Evolutionary conservation across 352 stramenopile genomes (phyloP).

Genomic region (Globisporangium spinosum): DNA sequence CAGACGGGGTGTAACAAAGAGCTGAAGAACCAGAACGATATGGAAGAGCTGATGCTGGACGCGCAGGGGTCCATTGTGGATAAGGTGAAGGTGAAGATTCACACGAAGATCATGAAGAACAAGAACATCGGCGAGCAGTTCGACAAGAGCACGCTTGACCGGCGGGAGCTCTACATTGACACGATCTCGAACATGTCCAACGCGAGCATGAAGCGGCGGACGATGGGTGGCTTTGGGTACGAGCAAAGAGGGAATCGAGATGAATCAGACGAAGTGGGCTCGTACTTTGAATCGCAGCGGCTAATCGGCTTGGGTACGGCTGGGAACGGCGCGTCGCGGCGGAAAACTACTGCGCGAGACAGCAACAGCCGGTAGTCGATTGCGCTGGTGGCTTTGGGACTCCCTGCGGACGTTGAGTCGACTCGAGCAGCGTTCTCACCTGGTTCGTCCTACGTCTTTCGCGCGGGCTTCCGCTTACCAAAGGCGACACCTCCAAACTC

Average conservation of each 20-base stretch:
- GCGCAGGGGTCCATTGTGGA: constrained; percentile 57
- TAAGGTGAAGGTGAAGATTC: constrained; percentile 70
- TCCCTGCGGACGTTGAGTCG: constrained; percentile 28
- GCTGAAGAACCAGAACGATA: constrained; percentile 32
- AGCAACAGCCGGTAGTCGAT: constrained; percentile 22
- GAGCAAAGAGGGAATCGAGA: constrained; percentile 14
- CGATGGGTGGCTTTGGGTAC: constrained; percentile 25
- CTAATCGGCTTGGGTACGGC: constrained; percentile 24
- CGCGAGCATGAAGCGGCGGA: constrained; percentile 72
- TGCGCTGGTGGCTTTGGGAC: constrained; percentile 25
- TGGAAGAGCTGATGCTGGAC: constrained; percentile 69
- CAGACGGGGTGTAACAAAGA: constrained; percentile 70
- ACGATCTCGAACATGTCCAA: constrained; percentile 75
- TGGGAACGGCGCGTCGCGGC: constrained; percentile 19
- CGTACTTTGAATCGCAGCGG: constrained; percentile 51
- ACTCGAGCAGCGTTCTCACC: constrained; percentile 38
- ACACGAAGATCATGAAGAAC: constrained; percentile 89
- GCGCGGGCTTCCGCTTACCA: constrained; percentile 50
- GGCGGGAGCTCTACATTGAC: constrained; percentile 76
- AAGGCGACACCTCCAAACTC: constrained; percentile 38
- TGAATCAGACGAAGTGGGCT: constrained; percentile 18
- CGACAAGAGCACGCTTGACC: constrained; percentile 73
- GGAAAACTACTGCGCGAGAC: constrained; percentile 26
- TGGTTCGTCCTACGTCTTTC: constrained; percentile 41
- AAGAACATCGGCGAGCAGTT: constrained; percentile 89